These are phyloP conservation scores for Aspergillus sparsus DNA, from an alignment of 495 filamentous ascomycete genomes.

Conservation along the genomic window DNA sequence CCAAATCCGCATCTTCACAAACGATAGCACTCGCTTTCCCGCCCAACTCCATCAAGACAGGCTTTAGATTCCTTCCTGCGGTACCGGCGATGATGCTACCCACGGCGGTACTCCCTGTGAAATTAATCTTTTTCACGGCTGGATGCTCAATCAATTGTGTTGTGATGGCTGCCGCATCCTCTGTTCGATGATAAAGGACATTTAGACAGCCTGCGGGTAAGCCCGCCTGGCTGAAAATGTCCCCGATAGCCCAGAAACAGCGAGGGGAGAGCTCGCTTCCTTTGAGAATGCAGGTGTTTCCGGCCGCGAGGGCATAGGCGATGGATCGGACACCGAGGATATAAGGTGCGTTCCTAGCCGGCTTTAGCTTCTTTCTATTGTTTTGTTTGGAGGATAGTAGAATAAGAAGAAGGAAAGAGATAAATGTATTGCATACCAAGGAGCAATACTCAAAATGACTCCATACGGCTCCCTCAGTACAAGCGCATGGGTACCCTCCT, in stretches of 20 bases:
- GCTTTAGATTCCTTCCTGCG: conserved; percentile 66
- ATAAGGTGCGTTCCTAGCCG: conserved; percentile 61
- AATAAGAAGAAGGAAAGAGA: too few species aligned
- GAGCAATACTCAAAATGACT: conserved; percentile 72
- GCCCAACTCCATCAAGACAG: conserved; percentile 67
- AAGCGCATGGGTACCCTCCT: conserved; percentile 13
- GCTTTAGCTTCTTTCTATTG: too few species aligned
- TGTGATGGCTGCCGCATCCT: conserved; percentile 56
- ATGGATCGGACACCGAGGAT: conserved; percentile 59
- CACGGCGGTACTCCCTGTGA: conserved; percentile 63
- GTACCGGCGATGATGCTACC: conserved; percentile 58
- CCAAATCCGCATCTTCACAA: conserved; percentile 64
- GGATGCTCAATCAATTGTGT: conserved; percentile 57
- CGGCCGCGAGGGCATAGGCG: conserved; percentile 69
- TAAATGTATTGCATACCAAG: too few species aligned
- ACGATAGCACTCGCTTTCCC: conserved; percentile 68
- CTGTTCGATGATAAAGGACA: conserved; percentile 52
- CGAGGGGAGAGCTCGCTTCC: conserved; percentile 67
- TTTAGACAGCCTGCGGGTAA: conserved; percentile 55
- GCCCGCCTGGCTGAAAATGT: conserved; percentile 23
- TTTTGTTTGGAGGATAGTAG: too few species aligned
- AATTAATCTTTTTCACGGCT: conserved; percentile 63
- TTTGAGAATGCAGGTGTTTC: conserved; percentile 69
- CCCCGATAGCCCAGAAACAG: conserved; percentile 52
- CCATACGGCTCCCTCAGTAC: conserved; percentile 70